A percentile compares a stretch with the other conserved stretches of the same genome.
phyloP scores from a whole-genome alignment of 306 rosid genomes.

The Cicer chorassanicum region DNA sequence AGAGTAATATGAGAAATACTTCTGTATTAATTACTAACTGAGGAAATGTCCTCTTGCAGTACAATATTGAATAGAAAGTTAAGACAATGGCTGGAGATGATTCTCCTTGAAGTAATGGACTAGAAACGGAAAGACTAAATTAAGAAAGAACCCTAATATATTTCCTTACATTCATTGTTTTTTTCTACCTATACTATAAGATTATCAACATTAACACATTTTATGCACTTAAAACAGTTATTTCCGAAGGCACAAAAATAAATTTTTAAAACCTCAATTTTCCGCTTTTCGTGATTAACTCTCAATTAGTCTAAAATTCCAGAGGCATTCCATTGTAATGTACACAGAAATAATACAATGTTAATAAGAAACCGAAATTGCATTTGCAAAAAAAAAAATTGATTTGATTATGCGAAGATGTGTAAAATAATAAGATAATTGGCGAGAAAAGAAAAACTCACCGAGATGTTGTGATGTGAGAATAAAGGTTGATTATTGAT shows the following conservation, averaged over 20 bases:
- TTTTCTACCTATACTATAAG: no score
- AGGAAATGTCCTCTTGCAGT: no score
- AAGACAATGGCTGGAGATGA: no score
- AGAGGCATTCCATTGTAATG: not conserved
- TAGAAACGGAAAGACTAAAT: no score
- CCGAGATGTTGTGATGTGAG: slow-evolving; percentile 38
- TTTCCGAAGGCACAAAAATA: slow-evolving; percentile 1
- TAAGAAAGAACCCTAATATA: no score
- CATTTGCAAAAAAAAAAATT: no score
- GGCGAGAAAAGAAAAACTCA: not conserved
- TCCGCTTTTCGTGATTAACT: slow-evolving; percentile 18
- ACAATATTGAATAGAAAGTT: no score
- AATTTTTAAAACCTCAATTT: slow-evolving; percentile 7
- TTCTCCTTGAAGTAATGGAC: no score
- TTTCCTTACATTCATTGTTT: no score
- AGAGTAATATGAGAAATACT: no score
- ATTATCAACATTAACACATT: not conserved
- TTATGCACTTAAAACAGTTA: not conserved
- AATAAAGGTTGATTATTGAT: slow-evolving; percentile 12
- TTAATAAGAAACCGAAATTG: not conserved
- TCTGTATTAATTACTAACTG: no score
- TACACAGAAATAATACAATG: not conserved
- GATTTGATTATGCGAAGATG: not conserved
- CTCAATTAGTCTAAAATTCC: not conserved
- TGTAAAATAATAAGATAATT: not conserved